Conservation (phyloP, 495 filamentous ascomycete species). For the Neurospora sp. region DNA sequence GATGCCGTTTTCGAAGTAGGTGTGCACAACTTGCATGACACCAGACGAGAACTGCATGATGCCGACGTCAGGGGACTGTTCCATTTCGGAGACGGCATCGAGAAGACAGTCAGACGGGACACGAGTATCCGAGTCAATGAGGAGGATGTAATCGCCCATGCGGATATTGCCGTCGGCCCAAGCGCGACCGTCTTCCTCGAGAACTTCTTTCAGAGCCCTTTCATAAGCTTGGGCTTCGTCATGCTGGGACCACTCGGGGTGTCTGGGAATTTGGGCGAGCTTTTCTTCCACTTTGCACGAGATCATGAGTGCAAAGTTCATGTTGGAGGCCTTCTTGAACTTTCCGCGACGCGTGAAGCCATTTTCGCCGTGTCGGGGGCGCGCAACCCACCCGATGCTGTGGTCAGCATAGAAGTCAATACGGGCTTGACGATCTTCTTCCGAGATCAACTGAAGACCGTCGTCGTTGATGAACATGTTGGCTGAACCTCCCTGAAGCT, state of each 20-base stretch:
- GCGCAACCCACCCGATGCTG: constrained; percentile 71
- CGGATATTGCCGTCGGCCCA: constrained; percentile 77
- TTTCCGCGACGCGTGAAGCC: constrained; percentile 53
- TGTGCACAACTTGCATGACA: constrained; percentile 71
- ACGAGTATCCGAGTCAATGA: constrained; percentile 70
- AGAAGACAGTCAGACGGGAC: constrained; percentile 64
- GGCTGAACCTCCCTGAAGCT: constrained; percentile 68
- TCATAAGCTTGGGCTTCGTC: constrained; percentile 65
- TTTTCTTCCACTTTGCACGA: constrained; percentile 67
- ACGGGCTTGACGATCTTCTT: constrained; percentile 54
- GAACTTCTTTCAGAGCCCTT: constrained; percentile 54
- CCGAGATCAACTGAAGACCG: constrained; percentile 58
- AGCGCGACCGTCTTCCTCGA: constrained; percentile 57
- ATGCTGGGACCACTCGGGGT: constrained; percentile 53
- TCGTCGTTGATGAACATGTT: constrained; percentile 79
- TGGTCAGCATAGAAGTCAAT: constrained; percentile 62
- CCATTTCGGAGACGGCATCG: constrained; percentile 72
- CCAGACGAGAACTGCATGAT: constrained; percentile 76
- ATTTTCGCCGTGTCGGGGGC: constrained; percentile 53
- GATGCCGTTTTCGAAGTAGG: constrained; percentile 66
- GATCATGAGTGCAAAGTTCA: constrained; percentile 73
- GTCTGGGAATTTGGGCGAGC: constrained; percentile 42
- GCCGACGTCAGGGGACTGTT: constrained; percentile 66
- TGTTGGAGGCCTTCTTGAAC: constrained; percentile 75
- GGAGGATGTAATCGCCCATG: constrained; percentile 68